Evolutionary conservation across 2,329 filamentous ascomycete genomes (phyloP).

Genomic region (Epichloe glyceriae): DNA sequence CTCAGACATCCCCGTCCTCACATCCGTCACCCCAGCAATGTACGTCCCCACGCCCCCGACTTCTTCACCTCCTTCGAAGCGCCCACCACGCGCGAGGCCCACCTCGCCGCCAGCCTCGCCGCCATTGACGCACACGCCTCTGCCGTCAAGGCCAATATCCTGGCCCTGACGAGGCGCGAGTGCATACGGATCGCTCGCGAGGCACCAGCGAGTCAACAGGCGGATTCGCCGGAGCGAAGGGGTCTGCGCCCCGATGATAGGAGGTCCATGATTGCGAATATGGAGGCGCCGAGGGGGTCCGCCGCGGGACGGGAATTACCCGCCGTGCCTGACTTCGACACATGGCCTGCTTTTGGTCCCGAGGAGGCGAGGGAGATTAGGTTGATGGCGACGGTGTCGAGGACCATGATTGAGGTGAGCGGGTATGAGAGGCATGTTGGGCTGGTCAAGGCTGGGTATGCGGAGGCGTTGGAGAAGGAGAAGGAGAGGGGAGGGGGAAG

Average conservation of each 20-base stretch:
- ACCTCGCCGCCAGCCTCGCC: constrained; percentile 11
- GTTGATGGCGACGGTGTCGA: constrained; percentile 11
- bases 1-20: constrained; percentile 9
- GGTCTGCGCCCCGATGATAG: constrained; percentile 1
- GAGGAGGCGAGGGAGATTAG: constrained; percentile 12
- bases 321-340: not conserved
- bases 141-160: constrained; percentile 19
- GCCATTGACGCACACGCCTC: constrained; percentile 14
- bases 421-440: constrained; percentile 14
- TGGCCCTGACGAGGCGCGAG: constrained; percentile 18
- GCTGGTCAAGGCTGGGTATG: constrained; percentile 6
- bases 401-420: constrained; percentile 10
- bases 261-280: constrained; percentile 18
- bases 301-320: not conserved
- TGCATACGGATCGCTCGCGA: constrained; percentile 17
- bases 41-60: constrained; percentile 21
- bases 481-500: constrained; percentile 2
- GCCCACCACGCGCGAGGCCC: constrained; percentile 8
- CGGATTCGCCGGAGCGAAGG: not conserved
- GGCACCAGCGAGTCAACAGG: not conserved
- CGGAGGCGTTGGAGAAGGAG: constrained; percentile 14
- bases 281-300: constrained; percentile 11
- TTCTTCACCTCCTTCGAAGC: constrained; percentile 10
- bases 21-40: constrained; percentile 16
- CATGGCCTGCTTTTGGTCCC: constrained; percentile 2